Conservation (phyloP, 106 monocot genomes). For the Acorus calamus region DNA sequence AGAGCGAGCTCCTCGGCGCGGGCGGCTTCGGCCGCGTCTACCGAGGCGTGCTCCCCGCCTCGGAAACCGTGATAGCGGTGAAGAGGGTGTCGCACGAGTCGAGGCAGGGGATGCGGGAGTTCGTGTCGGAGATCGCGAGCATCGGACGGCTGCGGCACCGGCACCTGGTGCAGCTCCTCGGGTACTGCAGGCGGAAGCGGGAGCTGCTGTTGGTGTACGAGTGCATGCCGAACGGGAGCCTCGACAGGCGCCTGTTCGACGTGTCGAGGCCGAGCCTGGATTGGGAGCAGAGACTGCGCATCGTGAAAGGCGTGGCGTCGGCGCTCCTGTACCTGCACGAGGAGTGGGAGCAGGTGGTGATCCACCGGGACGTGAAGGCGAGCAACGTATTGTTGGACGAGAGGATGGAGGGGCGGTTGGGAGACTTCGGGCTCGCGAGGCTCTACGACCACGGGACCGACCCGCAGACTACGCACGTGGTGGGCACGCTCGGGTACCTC, state of each 20-base stretch:
- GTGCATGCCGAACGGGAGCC: too few relatives aligned
- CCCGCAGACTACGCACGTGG: constrained; percentile 7
- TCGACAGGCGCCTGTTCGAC: too few relatives aligned
- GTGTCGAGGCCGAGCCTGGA: neutral
- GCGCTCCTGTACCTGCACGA: neutral
- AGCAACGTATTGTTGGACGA: constrained; percentile 8
- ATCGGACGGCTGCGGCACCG: too few relatives aligned
- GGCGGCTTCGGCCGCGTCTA: constrained; percentile 12
- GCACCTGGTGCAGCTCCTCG: too few relatives aligned
- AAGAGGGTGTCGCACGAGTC: too few relatives aligned
- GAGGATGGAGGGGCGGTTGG: constrained; percentile 1
- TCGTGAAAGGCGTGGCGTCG: constrained; percentile 17
- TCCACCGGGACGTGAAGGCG: constrained; percentile 11
- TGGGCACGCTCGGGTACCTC: constrained; percentile 10
- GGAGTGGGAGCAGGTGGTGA: neutral
- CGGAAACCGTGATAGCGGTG: neutral
- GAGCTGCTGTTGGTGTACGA: too few relatives aligned
- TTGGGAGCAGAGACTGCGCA: constrained; percentile 10
- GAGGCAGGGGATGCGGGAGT: too few relatives aligned
- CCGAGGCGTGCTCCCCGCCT: neutral
- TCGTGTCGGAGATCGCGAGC: too few relatives aligned
- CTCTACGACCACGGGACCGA: constrained; percentile 5
- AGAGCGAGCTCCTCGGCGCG: constrained; percentile 6
- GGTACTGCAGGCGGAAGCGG: too few relatives aligned
- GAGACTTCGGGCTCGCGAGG: constrained; percentile 17